These are phyloP conservation scores for Candida arabinofermentans DNA, from an alignment of 805 yeast species.

Conservation along the genomic window DNA sequence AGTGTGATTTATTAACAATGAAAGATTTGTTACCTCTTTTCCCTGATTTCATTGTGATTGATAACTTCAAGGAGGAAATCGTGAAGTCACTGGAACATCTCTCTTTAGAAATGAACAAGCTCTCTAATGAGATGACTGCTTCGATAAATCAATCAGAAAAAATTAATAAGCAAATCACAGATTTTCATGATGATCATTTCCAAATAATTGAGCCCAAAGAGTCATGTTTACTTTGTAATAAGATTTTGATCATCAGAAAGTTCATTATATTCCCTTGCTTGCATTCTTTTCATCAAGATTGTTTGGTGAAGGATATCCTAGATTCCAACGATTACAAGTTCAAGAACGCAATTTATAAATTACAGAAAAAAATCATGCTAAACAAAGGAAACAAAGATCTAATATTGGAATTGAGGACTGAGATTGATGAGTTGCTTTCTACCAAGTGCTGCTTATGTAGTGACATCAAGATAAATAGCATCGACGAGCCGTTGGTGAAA, in stretches of 20 bases:
- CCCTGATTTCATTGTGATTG: conserved; percentile 79
- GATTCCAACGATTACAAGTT: conserved; percentile 63
- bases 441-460: conserved; percentile 75
- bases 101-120: conserved; percentile 57
- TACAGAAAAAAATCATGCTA: conserved; percentile 41
- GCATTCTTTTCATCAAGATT: conserved; percentile 87
- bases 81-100: conserved; percentile 74
- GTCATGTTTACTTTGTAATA: conserved; percentile 70
- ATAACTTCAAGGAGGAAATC: conserved; percentile 78
- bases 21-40: conserved; percentile 82
- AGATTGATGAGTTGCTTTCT: conserved; percentile 56
- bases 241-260: conserved; percentile 64
- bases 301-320: conserved; percentile 61
- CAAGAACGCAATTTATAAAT: conserved; percentile 55
- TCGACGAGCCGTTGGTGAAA: conserved; percentile 60
- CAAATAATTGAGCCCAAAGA: conserved; percentile 79
- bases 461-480: conserved; percentile 61
- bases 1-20: conserved; percentile 53
- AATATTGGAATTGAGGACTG: conserved; percentile 32
- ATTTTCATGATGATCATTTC: conserved; percentile 46
- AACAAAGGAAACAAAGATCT: conserved; percentile 31
- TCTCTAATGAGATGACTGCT: conserved; percentile 72
- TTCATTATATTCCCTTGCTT: conserved; percentile 85
- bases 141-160: conserved; percentile 58
- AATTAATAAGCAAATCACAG: conserved; percentile 55